A percentile compares a stretch with the other conserved stretches of the same genome.
Evolutionary conservation across 805 yeast genomes (phyloP).

Genomic region (Ogataea siamensis): DNA sequence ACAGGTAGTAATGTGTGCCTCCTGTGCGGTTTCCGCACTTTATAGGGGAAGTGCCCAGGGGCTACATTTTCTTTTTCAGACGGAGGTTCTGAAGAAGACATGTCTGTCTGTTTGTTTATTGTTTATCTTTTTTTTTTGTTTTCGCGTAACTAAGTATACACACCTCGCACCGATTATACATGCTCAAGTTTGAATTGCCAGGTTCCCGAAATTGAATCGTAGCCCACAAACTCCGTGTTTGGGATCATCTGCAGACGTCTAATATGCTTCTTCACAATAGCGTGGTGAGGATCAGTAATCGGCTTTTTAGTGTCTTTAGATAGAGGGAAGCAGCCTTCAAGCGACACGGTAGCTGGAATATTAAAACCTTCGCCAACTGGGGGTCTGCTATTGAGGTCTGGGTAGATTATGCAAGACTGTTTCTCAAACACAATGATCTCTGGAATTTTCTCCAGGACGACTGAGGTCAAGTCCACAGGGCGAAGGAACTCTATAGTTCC

Average conservation of each 20-base stretch:
- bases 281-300: constrained; percentile 75
- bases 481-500: constrained; percentile 75
- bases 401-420: constrained; percentile 67
- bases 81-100: neutral
- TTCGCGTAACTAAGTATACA: constrained; percentile 8
- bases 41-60: constrained; percentile 11
- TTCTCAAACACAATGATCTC: constrained; percentile 59
- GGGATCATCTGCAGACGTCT: constrained; percentile 59
- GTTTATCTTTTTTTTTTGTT: constrained; percentile 8
- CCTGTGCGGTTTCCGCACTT: constrained; percentile 22
- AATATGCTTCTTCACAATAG: constrained; percentile 65
- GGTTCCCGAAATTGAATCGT: constrained; percentile 72
- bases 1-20: constrained; percentile 34
- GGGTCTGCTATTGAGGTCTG: constrained; percentile 61
- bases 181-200: constrained; percentile 61
- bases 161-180: constrained; percentile 23
- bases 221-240: constrained; percentile 64
- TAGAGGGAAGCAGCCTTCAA: constrained; percentile 81
- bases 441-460: constrained; percentile 65
- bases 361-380: constrained; percentile 79
- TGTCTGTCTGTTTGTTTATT: neutral
- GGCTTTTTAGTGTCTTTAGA: constrained; percentile 68
- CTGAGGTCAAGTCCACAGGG: constrained; percentile 80
- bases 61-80: constrained; percentile 16
- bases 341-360: constrained; percentile 65